These are phyloP conservation scores for Xylariaceae sp. DNA, from an alignment of 2,329 filamentous ascomycete genomes.

Conservation along the genomic window DNA sequence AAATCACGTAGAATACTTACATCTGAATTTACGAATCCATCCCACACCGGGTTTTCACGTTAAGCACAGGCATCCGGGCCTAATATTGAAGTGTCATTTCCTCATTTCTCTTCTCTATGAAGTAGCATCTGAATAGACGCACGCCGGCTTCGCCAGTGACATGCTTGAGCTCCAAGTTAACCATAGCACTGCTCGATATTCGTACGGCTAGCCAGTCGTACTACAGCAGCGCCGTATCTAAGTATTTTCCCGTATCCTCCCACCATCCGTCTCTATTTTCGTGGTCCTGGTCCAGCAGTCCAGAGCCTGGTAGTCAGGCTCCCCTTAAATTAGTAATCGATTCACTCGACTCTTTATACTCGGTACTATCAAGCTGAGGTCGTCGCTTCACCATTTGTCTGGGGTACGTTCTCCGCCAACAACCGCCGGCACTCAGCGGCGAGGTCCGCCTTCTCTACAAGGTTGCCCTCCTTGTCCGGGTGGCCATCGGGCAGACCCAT, in stretches of 20 bases:
- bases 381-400: slow-evolving; percentile 10
- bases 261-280: not conserved
- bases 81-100: not conserved
- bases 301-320: not conserved
- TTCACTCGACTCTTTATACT: not conserved
- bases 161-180: not conserved
- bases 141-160: not conserved
- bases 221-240: not conserved
- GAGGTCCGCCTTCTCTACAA: slow-evolving; percentile 45
- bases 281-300: not conserved
- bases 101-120: slow-evolving; percentile 8
- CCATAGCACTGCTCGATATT: not conserved
- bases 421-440: slow-evolving; percentile 14
- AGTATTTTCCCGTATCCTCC: not conserved
- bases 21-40: no score
- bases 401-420: slow-evolving; percentile 8
- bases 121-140: not conserved
- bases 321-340: not conserved
- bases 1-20: no score
- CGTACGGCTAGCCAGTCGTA: not conserved
- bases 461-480: slow-evolving; percentile 82
- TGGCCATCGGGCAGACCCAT: slow-evolving; percentile 69
- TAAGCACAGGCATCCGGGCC: no score
- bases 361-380: not conserved
- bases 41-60: not conserved